phyloP scores from a whole-genome alignment of 495 filamentous ascomycete species.

The Penicillium ochrochloron region DNA sequence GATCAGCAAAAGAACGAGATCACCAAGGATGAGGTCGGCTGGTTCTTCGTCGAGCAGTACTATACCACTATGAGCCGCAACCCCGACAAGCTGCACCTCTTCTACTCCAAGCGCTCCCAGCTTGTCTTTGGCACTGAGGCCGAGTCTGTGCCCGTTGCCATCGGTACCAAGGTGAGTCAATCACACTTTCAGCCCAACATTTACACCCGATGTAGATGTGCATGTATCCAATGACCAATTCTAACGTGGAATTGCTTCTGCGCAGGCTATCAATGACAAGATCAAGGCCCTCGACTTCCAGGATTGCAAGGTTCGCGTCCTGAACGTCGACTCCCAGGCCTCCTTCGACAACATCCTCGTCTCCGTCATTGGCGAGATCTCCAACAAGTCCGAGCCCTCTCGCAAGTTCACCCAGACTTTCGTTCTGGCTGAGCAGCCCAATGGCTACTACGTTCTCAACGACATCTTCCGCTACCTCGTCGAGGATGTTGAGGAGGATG shows the following conservation, averaged over 20 bases:
- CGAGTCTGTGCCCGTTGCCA: constrained; percentile 77
- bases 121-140: constrained; percentile 86
- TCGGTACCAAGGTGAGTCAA: constrained; percentile 79
- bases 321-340: constrained; percentile 95
- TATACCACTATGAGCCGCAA: constrained; percentile 95
- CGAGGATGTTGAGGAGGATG: constrained; percentile 74
- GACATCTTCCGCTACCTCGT: constrained; percentile 94
- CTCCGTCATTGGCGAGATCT: constrained; percentile 96
- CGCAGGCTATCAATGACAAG: constrained; percentile 85
- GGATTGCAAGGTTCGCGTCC: constrained; percentile 96
- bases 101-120: constrained; percentile 82
- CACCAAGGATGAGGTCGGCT: constrained; percentile 89
- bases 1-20: constrained; percentile 51
- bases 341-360: constrained; percentile 93
- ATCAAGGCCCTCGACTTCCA: constrained; percentile 93
- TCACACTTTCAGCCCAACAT: constrained; percentile 1
- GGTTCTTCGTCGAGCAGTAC: constrained; percentile 99
- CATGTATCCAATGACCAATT: neutral
- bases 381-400: constrained; percentile 85
- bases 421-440: constrained; percentile 92
- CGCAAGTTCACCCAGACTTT: constrained; percentile 99
- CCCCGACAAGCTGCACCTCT: constrained; percentile 90
- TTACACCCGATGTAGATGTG: neutral
- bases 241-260: constrained; percentile 15
- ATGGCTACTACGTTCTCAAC: constrained; percentile 97